Percentiles rank a stretch among this genome's conserved stretches.
These are phyloP conservation scores for Leishmania braziliensis DNA, from an alignment of 208 protist genomes.

Conservation along the genomic window DNA sequence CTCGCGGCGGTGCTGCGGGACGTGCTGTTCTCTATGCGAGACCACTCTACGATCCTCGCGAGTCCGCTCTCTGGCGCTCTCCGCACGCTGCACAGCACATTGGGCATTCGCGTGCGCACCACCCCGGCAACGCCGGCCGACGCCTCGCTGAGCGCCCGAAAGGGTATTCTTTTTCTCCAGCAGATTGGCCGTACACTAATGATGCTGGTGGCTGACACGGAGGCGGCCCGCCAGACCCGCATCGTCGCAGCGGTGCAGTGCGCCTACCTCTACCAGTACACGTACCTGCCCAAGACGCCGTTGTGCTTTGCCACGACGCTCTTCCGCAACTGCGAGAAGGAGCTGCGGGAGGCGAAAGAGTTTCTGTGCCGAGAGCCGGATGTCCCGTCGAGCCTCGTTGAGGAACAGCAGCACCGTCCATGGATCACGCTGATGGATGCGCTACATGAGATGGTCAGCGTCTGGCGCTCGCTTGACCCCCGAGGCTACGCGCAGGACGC, in stretches of 20 bases:
- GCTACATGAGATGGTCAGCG: slow-evolving; percentile 62
- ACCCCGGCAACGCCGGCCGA: slow-evolving; percentile 14
- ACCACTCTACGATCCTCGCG: slow-evolving; percentile 53
- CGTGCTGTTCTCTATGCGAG: slow-evolving; percentile 31
- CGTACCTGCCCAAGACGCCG: slow-evolving; percentile 69
- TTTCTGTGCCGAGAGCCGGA: slow-evolving; percentile 41
- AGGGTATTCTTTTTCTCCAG: slow-evolving; percentile 41
- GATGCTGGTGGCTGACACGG: slow-evolving; percentile 54
- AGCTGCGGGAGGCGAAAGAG: slow-evolving; percentile 37
- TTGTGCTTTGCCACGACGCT: slow-evolving; percentile 53
- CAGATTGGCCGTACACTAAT: slow-evolving; percentile 57
- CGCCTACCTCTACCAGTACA: slow-evolving; percentile 78
- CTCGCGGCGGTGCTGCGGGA: slow-evolving; percentile 47
- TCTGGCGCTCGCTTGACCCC: slow-evolving; percentile 52
- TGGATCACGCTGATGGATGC: slow-evolving; percentile 76
- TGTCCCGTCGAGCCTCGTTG: slow-evolving; percentile 34
- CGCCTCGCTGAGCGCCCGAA: slow-evolving; percentile 8
- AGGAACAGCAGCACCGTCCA: slow-evolving; percentile 52
- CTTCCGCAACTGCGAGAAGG: slow-evolving; percentile 31
- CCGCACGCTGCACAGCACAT: slow-evolving; percentile 52
- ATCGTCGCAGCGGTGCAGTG: slow-evolving; percentile 65
- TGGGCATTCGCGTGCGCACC: slow-evolving; percentile 46
- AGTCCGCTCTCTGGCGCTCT: slow-evolving; percentile 65
- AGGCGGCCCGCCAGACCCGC: slow-evolving; percentile 48
- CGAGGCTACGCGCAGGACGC: slow-evolving; percentile 30